Conservation (phyloP, 163 green algal genomes). For the Trebouxia gelatinosa region DNA sequence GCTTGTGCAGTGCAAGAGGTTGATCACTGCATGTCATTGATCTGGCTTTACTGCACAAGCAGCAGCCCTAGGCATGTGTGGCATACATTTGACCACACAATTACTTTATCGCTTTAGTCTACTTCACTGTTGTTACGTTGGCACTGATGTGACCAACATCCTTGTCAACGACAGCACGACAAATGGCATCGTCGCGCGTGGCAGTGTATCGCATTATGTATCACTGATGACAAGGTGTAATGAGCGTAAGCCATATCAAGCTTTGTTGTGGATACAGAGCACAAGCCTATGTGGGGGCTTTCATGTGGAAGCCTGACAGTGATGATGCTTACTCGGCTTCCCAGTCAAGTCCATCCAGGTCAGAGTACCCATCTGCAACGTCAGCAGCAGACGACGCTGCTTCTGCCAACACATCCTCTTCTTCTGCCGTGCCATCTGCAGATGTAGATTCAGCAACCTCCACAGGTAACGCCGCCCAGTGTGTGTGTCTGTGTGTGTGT, state of each 20-base stretch:
- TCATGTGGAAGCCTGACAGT: constrained; percentile 59
- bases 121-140: not conserved
- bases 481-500: not conserved
- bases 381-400: constrained; percentile 14
- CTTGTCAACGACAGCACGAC: too few species aligned
- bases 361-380: constrained; percentile 11
- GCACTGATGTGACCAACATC: too few species aligned
- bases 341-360: not conserved
- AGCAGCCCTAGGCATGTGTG: too few species aligned
- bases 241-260: not conserved
- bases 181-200: too few species aligned
- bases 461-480: not conserved
- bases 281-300: constrained; percentile 90
- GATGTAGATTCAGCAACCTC: not conserved
- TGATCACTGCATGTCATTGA: not conserved
- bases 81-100: not conserved
- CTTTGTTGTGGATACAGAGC: constrained; percentile 47
- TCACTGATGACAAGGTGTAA: not conserved
- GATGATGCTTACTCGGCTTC: constrained; percentile 28
- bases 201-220: too few species aligned
- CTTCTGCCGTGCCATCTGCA: not conserved
- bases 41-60: not conserved
- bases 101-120: not conserved
- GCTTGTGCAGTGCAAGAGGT: not conserved
- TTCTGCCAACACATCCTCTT: not conserved